Percentiles rank a stretch among this genome's conserved stretches.
These are phyloP conservation scores for Citrus cavaleriei DNA, from an alignment of 345 rosid species.

Conservation along the genomic window DNA sequence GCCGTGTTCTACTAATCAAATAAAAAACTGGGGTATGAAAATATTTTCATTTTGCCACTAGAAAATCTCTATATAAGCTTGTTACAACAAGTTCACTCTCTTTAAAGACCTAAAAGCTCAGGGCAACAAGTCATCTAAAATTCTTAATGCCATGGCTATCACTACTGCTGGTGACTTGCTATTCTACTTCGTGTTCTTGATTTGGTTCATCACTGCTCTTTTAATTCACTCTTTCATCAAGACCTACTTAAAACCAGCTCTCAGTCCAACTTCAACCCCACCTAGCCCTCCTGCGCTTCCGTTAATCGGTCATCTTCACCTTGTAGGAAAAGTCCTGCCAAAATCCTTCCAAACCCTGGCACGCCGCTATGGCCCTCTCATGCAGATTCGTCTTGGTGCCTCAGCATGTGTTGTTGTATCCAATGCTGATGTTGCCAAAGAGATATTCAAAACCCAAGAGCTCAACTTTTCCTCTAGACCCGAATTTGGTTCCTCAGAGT, in stretches of 20 bases:
- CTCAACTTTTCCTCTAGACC: constrained; percentile 42
- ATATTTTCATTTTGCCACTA: neutral
- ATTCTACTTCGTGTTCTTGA: constrained; percentile 11
- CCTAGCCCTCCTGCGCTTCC: constrained; percentile 51
- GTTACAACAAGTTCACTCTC: neutral
- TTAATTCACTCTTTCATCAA: constrained; percentile 16
- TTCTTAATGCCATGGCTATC: constrained; percentile 10
- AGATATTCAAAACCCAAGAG: constrained; percentile 45
- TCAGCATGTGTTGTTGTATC: constrained; percentile 42
- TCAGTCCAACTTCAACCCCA: neutral
- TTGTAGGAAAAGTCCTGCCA: constrained; percentile 32
- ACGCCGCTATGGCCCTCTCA: constrained; percentile 41
- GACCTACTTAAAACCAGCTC: neutral
- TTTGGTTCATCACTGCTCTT: constrained; percentile 28
- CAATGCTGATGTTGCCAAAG: constrained; percentile 34
- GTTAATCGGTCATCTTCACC: constrained; percentile 53
- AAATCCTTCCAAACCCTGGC: constrained; percentile 40
- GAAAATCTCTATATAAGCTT: neutral
- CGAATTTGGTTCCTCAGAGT: constrained; percentile 42
- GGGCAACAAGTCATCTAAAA: neutral
- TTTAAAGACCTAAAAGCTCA: neutral
- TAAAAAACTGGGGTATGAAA: neutral
- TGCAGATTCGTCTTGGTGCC: constrained; percentile 38
- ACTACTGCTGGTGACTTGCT: neutral
- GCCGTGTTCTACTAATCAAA: neutral